Evolutionary conservation across 2,329 filamentous ascomycete species (phyloP).

Genomic region (Didymellaceae sp.): DNA sequence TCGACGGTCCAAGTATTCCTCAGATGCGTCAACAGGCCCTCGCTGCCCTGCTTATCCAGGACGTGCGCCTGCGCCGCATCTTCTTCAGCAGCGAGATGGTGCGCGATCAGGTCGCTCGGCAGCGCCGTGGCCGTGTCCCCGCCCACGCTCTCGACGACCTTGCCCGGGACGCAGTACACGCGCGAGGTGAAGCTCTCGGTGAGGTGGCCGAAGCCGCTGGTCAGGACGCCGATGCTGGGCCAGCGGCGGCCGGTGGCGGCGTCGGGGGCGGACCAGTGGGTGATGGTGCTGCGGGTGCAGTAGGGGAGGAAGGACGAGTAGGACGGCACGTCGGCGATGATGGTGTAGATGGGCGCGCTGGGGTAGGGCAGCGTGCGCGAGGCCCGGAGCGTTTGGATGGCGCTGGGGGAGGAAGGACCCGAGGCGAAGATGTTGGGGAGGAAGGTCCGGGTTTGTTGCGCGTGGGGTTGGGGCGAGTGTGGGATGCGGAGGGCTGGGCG

Average conservation of each 20-base stretch:
- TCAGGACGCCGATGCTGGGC: slow-evolving; percentile 79
- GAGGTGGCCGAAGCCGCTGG: slow-evolving; percentile 83
- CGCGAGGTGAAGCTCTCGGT: slow-evolving; percentile 83
- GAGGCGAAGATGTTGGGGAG: slow-evolving; percentile 55
- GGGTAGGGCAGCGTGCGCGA: slow-evolving; percentile 79
- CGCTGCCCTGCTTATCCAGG: slow-evolving; percentile 6
- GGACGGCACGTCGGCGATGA: slow-evolving; percentile 83
- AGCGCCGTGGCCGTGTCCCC: slow-evolving; percentile 62
- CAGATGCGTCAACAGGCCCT: slow-evolving; percentile 68
- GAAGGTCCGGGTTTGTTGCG: slow-evolving; percentile 44
- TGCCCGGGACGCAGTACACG: slow-evolving; percentile 76
- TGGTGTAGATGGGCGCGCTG: slow-evolving; percentile 72
- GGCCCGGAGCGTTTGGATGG: slow-evolving; percentile 71
- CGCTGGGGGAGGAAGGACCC: slow-evolving; percentile 34
- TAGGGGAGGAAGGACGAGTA: slow-evolving; percentile 93
- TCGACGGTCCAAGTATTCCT: slow-evolving; percentile 73
- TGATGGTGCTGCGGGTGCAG: slow-evolving; percentile 79
- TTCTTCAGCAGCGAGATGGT: slow-evolving; percentile 55
- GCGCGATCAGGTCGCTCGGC: slow-evolving; percentile 46
- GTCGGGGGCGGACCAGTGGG: slow-evolving; percentile 69
- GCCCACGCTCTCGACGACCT: slow-evolving; percentile 78
- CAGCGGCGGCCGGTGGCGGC: slow-evolving; percentile 57
- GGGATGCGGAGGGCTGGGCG: slow-evolving; percentile 47
- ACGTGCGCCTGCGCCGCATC: neutral
- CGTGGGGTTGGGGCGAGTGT: neutral